Conservation (phyloP, 169 alveolate species). For the Neospora caninum region DNA sequence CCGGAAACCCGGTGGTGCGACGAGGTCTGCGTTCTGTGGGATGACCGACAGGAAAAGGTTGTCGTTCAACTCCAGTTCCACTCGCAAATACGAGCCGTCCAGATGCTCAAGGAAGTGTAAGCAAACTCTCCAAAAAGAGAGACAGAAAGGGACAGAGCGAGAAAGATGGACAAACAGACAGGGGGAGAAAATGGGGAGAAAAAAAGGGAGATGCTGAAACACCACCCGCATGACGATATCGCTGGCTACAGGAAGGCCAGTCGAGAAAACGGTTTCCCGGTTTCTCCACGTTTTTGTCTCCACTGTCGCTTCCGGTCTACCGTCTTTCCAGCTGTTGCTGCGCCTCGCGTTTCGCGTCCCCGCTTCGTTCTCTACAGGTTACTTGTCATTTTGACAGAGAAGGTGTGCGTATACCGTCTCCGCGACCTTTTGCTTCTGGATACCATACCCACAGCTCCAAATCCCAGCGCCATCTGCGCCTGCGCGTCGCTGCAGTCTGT, state of each 20-base stretch:
- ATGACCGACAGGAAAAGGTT: background rate
- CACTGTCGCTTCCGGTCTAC: background rate
- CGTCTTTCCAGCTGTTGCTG: background rate
- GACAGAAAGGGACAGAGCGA: background rate
- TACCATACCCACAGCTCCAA: background rate
- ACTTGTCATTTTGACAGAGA: background rate
- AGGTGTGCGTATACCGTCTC: background rate
- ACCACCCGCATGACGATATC: too few relatives aligned
- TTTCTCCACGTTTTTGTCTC: too few relatives aligned
- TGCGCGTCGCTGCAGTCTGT: background rate
- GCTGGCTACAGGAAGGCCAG: background rate
- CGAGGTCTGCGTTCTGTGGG: slow-evolving; percentile 4
- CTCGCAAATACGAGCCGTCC: background rate
- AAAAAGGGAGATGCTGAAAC: too few relatives aligned
- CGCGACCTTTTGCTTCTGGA: background rate
- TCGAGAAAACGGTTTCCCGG: background rate
- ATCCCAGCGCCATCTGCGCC: slow-evolving; percentile 7
- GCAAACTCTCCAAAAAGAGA: background rate
- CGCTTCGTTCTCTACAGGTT: background rate
- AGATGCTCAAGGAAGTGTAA: slow-evolving; percentile 10
- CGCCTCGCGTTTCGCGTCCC: too few relatives aligned
- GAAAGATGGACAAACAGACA: too few relatives aligned
- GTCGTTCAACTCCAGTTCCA: slow-evolving; percentile 4
- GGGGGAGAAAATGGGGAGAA: background rate
- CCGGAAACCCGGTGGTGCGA: background rate